Percentiles rank a stretch among this genome's conserved stretches.
Conservation (phyloP, 805 yeast species). For the Candida caryicola region DNA sequence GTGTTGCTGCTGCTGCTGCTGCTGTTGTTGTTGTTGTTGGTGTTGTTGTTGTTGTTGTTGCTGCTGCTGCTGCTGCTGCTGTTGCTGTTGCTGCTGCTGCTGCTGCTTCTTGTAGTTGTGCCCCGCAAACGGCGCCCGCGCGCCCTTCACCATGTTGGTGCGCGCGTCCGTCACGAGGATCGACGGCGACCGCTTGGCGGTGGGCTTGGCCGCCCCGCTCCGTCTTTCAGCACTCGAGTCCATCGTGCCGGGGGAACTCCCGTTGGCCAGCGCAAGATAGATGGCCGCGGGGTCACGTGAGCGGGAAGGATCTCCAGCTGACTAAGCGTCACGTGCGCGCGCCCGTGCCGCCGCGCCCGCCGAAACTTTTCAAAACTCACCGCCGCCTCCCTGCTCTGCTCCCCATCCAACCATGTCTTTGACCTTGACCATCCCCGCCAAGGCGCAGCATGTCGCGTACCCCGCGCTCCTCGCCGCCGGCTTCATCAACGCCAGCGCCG, state of each 20-base stretch:
- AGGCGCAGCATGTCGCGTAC: conserved; percentile 82
- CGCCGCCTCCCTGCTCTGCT: too few relatives aligned
- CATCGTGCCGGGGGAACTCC: too few relatives aligned
- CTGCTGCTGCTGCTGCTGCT: conserved; percentile 18
- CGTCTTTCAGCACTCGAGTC: neutral
- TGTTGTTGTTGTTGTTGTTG: conserved; percentile 18
- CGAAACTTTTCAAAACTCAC: too few relatives aligned
- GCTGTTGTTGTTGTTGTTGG: conserved; percentile 13
- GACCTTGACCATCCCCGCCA: conserved; percentile 70
- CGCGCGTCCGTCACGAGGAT: conserved; percentile 90
- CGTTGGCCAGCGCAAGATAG: too few relatives aligned
- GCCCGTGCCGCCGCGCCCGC: too few relatives aligned
- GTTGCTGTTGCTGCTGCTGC: conserved; percentile 21
- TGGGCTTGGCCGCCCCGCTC: conserved; percentile 36
- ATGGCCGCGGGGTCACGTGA: too few relatives aligned
- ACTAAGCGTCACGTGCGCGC: too few relatives aligned
- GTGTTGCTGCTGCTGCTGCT: conserved; percentile 19
- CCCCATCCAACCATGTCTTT: conserved; percentile 41
- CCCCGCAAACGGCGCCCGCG: conserved; percentile 82
- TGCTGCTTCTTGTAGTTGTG: conserved; percentile 43
- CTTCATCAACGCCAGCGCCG: conserved; percentile 52
- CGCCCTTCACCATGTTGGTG: conserved; percentile 45
- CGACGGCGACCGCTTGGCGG: conserved; percentile 88
- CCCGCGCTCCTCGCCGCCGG: conserved; percentile 76
- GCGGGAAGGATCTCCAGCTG: neutral